Evolutionary conservation across 1,139 yeast genomes (phyloP), one percentile per base, ranked within the genome.

Genomic region (Yamadazyma dendronema): DNA sequence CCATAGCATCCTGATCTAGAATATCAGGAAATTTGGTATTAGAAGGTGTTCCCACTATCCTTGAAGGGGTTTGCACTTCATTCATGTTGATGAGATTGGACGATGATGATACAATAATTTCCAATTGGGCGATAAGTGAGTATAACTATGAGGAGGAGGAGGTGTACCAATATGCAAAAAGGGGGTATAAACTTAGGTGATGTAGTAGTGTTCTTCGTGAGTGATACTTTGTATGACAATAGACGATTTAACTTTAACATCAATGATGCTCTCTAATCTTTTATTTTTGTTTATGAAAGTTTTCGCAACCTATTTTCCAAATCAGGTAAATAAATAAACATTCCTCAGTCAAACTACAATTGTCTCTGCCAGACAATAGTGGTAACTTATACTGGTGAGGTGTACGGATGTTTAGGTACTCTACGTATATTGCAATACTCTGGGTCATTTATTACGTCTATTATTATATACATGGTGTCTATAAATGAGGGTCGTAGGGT

Each of bases 41-140:
- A 3, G 36, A 29, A 4, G 41, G 39, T 8, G 43, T 41, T 3
- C 38, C 41, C 8, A 38, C 44, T n/a, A 38, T 36, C 17, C 38
- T 36, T 4, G 44, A 38, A 9, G 41, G 44, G 17, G 43, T 40
- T 27, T 40, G 41, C 12, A 37, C 35, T 21, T 38, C 37, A n/a
- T 34, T 28, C 43, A 40, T 40, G n/a, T n/a, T n/a, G n/a, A n/a
- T n/a, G n/a, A n/a, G n/a, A n/a, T n/a, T n/a, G n/a, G n/a, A n/a
- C n/a, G n/a, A n/a, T n/a, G n/a, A n/a, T n/a, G n/a, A n/a, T n/a
- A n/a, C n/a, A n/a, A n/a, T n/a, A n/a, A n/a, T n/a, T n/a, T n/a
- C n/a, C n/a, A n/a, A n/a, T n/a, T n/a, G n/a, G n/a, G n/a, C n/a
- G n/a, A n/a, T n/a, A n/a, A n/a, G 12, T 24, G 12, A 12, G 13